These are phyloP conservation scores for Aspergillus neoniger DNA, from an alignment of 2,329 filamentous ascomycete species.

Conservation along the genomic window DNA sequence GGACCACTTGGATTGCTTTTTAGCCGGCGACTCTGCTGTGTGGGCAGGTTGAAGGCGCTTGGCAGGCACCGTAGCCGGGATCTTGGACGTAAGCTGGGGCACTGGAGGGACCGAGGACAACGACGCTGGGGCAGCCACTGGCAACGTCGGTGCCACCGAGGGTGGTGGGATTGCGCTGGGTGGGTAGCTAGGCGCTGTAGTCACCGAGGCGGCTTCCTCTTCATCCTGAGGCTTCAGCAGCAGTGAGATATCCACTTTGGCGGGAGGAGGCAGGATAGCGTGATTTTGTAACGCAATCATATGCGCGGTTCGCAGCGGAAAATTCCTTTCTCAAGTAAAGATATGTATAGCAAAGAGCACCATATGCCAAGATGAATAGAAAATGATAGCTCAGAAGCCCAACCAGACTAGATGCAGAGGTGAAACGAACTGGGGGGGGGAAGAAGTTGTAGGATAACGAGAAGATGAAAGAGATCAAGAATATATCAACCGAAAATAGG, in stretches of 20 bases:
- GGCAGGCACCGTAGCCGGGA: slow-evolving; percentile 31
- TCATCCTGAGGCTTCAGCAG: slow-evolving; percentile 68
- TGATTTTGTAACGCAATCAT: slow-evolving; percentile 47
- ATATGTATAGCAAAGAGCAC: slow-evolving; percentile 8
- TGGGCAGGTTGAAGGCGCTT: slow-evolving; percentile 51
- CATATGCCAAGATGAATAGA: slow-evolving; percentile 7
- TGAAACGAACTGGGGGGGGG: neutral
- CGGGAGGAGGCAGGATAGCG: slow-evolving; percentile 47
- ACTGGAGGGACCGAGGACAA: slow-evolving; percentile 28
- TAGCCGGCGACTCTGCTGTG: slow-evolving; percentile 67
- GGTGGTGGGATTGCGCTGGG: slow-evolving; percentile 30
- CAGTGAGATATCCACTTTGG: slow-evolving; percentile 92
- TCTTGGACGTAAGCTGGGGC: slow-evolving; percentile 35
- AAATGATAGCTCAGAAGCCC: neutral
- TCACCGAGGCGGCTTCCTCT: slow-evolving; percentile 35
- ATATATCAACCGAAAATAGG: neutral
- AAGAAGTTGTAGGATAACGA: neutral
- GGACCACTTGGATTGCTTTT: slow-evolving; percentile 97
- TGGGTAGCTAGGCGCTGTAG: slow-evolving; percentile 36
- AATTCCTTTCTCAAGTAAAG: slow-evolving; percentile 10
- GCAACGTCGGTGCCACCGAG: slow-evolving; percentile 33
- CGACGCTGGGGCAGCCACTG: slow-evolving; percentile 27
- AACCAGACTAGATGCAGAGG: neutral
- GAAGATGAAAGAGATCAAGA: neutral
- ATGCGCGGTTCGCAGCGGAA: slow-evolving; percentile 37